Conservation (phyloP, 2,329 filamentous ascomycete genomes). For the Alternaria viburni region DNA sequence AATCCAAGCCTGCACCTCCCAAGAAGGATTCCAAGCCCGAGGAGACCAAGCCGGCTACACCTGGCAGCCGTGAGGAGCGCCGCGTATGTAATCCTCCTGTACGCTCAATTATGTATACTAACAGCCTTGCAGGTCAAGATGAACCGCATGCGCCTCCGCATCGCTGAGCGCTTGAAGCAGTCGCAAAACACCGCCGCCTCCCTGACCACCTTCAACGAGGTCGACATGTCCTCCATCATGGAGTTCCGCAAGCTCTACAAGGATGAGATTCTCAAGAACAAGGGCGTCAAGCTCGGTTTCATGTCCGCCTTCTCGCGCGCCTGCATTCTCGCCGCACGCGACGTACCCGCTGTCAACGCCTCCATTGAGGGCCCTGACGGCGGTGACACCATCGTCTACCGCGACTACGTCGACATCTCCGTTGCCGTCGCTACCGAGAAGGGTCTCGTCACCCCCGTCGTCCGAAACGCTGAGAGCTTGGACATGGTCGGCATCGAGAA, state of each 20-base stretch:
- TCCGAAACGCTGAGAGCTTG: slow-evolving; percentile 88
- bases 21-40: slow-evolving; percentile 45
- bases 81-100: slow-evolving; percentile 65
- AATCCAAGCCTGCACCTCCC: slow-evolving; percentile 26
- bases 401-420: slow-evolving; percentile 97
- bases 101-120: slow-evolving; percentile 7
- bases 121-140: slow-evolving; percentile 81
- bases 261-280: slow-evolving; percentile 94
- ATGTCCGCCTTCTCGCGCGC: slow-evolving; percentile 98
- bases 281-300: slow-evolving; percentile 97
- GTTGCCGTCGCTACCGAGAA: slow-evolving; percentile 98
- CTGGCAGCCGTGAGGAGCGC: slow-evolving; percentile 84
- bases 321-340: slow-evolving; percentile 88
- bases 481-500: slow-evolving; percentile 90
- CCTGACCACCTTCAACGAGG: slow-evolving; percentile 97
- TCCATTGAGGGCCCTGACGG: slow-evolving; percentile 95
- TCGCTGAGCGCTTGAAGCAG: slow-evolving; percentile 97
- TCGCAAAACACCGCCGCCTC: slow-evolving; percentile 98
- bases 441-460: slow-evolving; percentile 93
- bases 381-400: slow-evolving; percentile 96
- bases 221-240: slow-evolving; percentile 98
- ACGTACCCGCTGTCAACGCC: slow-evolving; percentile 93
- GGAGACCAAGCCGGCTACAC: slow-evolving; percentile 48
- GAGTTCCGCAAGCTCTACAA: slow-evolving; percentile 98
- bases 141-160: slow-evolving; percentile 98